Conservation (phyloP, 805 yeast species). For the Pichia eremophila region DNA sequence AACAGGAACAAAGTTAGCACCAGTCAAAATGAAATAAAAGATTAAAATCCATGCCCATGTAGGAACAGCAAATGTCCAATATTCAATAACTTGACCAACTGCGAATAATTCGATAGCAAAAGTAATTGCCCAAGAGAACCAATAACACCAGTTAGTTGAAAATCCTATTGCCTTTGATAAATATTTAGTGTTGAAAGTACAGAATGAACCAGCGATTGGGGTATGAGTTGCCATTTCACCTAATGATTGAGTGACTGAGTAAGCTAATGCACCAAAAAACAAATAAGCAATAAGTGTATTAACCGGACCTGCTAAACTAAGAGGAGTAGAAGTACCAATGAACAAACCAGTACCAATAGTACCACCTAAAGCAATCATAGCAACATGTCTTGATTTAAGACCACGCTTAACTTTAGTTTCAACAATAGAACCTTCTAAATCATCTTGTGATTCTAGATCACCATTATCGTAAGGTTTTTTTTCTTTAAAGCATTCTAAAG, state of each 20-base stretch:
- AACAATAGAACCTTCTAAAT: constrained; percentile 5
- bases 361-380: constrained; percentile 75
- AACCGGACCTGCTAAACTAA: constrained; percentile 62
- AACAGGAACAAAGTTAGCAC: constrained; percentile 56
- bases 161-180: constrained; percentile 62
- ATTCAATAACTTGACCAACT: constrained; percentile 55
- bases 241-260: constrained; percentile 57
- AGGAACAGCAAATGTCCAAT: constrained; percentile 65
- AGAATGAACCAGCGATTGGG: constrained; percentile 60
- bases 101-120: constrained; percentile 67
- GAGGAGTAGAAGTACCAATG: constrained; percentile 51
- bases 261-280: constrained; percentile 59
- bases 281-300: constrained; percentile 53
- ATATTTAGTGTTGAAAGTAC: constrained; percentile 61
- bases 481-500: too few species aligned
- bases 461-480: too few species aligned
- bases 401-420: constrained; percentile 33
- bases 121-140: constrained; percentile 74
- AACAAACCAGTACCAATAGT: constrained; percentile 74
- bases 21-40: constrained; percentile 48
- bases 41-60: constrained; percentile 64
- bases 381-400: constrained; percentile 56
- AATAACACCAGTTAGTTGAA: constrained; percentile 63
- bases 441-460: neutral
- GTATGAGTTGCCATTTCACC: constrained; percentile 79